Evolutionary conservation across 306 rosid species (phyloP).

Genomic region (Trifolium fragiferum): DNA sequence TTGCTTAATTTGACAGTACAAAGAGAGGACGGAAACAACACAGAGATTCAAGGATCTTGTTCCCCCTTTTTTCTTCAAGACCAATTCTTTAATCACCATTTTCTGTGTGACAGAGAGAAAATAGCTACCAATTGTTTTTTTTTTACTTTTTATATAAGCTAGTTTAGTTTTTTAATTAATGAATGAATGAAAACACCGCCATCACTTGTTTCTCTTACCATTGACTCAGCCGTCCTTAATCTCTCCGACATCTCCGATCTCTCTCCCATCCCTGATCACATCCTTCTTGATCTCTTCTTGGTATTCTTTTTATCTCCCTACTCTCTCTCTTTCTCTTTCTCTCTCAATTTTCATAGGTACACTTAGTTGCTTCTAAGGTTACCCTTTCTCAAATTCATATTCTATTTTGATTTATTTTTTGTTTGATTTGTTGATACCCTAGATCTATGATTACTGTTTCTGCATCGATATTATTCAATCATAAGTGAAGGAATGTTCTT

Average conservation of each 20-base stretch:
- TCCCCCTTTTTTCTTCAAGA: not conserved
- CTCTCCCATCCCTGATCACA: constrained; percentile 88
- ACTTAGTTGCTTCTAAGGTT: not conserved
- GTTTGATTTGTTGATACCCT: not conserved
- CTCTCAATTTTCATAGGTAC: not conserved
- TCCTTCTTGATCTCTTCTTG: constrained; percentile 80
- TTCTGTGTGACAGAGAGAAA: not conserved
- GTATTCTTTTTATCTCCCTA: constrained; percentile 41
- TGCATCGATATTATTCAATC: not conserved
- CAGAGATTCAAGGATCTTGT: constrained; percentile 43
- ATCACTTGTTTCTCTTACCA: constrained; percentile 76
- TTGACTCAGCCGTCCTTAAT: constrained; percentile 85
- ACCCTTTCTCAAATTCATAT: not conserved
- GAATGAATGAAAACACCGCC: constrained; percentile 94
- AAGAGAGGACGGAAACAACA: constrained; percentile 38
- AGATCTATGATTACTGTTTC: constrained; percentile 15
- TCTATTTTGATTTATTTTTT: not conserved
- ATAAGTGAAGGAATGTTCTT: constrained; percentile 1
- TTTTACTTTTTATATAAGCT: not conserved
- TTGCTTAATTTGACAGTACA: not conserved
- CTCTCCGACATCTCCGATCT: constrained; percentile 87
- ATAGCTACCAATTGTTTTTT: not conserved
- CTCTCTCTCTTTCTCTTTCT: not conserved
- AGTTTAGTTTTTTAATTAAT: not conserved
- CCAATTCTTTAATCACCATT: constrained; percentile 38